Evolutionary conservation across 2,329 filamentous ascomycete species (phyloP).

Genomic region (Diplodia sapinea): DNA sequence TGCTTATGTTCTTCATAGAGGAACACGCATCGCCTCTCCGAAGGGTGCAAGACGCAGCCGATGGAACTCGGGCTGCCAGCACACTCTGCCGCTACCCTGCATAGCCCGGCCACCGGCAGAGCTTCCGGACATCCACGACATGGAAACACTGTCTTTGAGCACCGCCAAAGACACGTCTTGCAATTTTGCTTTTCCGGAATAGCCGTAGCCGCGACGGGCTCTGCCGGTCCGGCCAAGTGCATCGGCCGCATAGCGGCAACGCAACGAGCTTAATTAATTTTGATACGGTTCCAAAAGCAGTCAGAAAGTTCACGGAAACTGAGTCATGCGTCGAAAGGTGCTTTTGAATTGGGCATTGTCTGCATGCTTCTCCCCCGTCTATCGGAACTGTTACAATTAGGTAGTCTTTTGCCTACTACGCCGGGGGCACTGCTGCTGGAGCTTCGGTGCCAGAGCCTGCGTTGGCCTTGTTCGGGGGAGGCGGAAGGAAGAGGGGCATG

Average conservation of each 20-base stretch:
- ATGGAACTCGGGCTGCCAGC: not conserved
- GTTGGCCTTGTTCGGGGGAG: constrained; percentile 47
- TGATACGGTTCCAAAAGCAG: not conserved
- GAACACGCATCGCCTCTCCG: constrained; percentile 15
- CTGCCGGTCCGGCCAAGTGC: constrained; percentile 9
- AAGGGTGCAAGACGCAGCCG: not conserved
- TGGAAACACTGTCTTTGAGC: constrained; percentile 4
- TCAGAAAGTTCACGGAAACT: not conserved
- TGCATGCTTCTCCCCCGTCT: not conserved
- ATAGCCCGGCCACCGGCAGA: not conserved
- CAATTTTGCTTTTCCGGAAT: constrained; percentile 3
- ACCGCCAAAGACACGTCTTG: not conserved
- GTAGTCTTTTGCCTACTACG: constrained; percentile 33
- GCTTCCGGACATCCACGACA: constrained; percentile 2
- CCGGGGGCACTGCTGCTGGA: constrained; percentile 54
- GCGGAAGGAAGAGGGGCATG: constrained; percentile 69
- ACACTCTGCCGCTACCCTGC: not conserved
- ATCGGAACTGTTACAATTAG: constrained; percentile 15
- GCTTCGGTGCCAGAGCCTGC: constrained; percentile 54
- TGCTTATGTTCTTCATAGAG: not conserved
- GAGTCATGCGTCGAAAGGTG: not conserved
- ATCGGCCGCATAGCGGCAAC: constrained; percentile 2
- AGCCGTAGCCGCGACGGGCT: not conserved
- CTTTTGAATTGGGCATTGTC: constrained; percentile 11
- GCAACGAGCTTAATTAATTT: constrained; percentile 1